Conservation (phyloP, 768 basidiomycete species). For the Mycena haematopus region DNA sequence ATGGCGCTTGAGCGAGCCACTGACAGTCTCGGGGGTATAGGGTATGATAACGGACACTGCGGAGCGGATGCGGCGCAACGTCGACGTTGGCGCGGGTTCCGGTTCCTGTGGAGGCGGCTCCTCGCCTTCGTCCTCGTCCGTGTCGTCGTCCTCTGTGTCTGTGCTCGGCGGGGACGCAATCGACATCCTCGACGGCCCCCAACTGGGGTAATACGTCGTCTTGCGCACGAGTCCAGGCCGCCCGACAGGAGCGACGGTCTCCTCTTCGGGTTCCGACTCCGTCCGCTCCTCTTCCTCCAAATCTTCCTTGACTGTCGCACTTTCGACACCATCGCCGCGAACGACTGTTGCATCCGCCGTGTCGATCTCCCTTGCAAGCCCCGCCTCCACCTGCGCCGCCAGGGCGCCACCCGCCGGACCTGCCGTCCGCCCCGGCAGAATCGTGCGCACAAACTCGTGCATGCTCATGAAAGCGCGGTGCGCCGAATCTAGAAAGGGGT, state of each 20-base stretch:
- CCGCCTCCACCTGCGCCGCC: conserved; percentile 59
- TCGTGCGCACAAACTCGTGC: conserved; percentile 67
- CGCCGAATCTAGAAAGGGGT: conserved; percentile 76
- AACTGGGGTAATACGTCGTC: conserved; percentile 53
- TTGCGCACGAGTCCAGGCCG: background rate
- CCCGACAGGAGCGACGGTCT: conserved; percentile 24
- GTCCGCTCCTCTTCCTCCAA: conserved; percentile 42
- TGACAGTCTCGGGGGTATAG: conserved; percentile 20
- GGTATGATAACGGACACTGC: conserved; percentile 41
- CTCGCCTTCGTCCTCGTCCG: conserved; percentile 26
- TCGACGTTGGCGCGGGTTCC: conserved; percentile 22
- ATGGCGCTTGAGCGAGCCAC: conserved; percentile 26
- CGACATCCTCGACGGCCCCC: conserved; percentile 50
- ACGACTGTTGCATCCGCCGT: conserved; percentile 72
- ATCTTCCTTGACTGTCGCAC: conserved; percentile 45
- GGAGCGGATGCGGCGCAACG: conserved; percentile 42
- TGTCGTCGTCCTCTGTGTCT: conserved; percentile 26
- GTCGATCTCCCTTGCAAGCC: conserved; percentile 73
- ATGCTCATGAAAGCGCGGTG: conserved; percentile 74
- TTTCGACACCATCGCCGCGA: conserved; percentile 74
- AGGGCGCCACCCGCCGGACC: conserved; percentile 54
- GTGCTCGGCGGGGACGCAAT: conserved; percentile 31
- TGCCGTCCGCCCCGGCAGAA: conserved; percentile 59
- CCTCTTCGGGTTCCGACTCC: conserved; percentile 41
- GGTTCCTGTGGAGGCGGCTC: conserved; percentile 13